phyloP scores from a whole-genome alignment of 495 filamentous ascomycete species.

The Hypoxylon cercidicola region DNA sequence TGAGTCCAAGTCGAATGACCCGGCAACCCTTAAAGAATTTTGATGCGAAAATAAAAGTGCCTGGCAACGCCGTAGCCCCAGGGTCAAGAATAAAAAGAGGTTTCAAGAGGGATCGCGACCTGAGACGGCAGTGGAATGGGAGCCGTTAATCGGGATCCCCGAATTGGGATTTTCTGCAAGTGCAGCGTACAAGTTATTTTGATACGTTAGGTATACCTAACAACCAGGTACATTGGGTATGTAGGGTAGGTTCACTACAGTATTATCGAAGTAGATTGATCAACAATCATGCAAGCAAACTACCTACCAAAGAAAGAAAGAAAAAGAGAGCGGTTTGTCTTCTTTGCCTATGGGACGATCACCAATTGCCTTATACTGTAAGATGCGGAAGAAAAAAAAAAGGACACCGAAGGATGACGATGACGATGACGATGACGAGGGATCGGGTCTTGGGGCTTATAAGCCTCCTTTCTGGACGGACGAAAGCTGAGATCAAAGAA shows the following conservation, averaged over 20 bases:
- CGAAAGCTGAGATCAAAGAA: conserved; percentile 25
- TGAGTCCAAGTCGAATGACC: conserved; percentile 4
- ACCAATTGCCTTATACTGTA: not conserved
- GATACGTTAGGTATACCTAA: too few relatives aligned
- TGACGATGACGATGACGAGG: conserved; percentile 25
- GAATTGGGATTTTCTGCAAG: too few relatives aligned
- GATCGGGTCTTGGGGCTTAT: not conserved
- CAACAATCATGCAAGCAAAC: conserved; percentile 39
- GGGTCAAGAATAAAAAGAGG: too few relatives aligned
- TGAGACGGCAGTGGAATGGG: too few relatives aligned
- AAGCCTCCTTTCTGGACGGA: conserved; percentile 20
- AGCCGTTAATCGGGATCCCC: too few relatives aligned
- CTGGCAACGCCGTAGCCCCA: not conserved
- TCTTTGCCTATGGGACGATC: conserved; percentile 18
- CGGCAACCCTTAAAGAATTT: not conserved
- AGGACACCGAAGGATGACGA: conserved; percentile 23
- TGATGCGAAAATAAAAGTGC: not conserved
- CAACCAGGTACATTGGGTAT: too few relatives aligned
- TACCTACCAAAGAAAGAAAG: not conserved
- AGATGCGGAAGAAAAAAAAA: conserved; percentile 12
- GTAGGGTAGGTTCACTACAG: not conserved
- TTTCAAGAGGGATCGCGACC: too few relatives aligned
- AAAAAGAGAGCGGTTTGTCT: conserved; percentile 17
- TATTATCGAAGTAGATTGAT: conserved; percentile 37
- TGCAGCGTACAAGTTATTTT: too few relatives aligned